Percentiles rank a stretch among this genome's conserved stretches.
Evolutionary conservation across 2,329 filamentous ascomycete genomes (phyloP).

Genomic region (Fusarium mangiferae): DNA sequence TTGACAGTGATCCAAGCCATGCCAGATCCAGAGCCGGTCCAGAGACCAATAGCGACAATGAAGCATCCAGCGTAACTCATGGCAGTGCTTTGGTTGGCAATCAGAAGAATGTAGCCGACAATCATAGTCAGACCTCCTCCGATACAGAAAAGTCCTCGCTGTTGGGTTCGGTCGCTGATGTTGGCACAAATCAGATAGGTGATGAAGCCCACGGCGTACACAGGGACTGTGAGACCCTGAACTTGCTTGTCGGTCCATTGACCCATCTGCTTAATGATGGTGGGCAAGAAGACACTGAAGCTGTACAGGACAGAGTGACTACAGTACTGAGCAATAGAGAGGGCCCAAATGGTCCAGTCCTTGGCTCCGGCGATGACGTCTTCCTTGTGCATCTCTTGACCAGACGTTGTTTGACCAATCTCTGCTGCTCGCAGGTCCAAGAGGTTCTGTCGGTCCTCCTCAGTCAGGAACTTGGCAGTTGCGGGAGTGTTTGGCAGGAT

Average conservation of each 20-base stretch:
- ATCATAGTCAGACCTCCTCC: constrained; percentile 61
- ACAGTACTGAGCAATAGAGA: constrained; percentile 69
- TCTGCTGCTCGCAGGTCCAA: constrained; percentile 60
- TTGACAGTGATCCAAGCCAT: constrained; percentile 62
- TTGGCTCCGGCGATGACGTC: constrained; percentile 39
- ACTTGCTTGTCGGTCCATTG: constrained; percentile 65
- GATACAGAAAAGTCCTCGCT: constrained; percentile 65
- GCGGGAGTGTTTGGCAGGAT: constrained; percentile 68
- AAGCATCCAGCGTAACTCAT: constrained; percentile 72
- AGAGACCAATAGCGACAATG: constrained; percentile 67
- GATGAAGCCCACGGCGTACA: constrained; percentile 71
- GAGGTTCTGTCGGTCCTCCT: constrained; percentile 58
- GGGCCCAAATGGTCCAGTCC: constrained; percentile 74
- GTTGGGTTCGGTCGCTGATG: constrained; percentile 67
- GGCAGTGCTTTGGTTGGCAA: constrained; percentile 62
- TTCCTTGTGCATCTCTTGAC: constrained; percentile 43
- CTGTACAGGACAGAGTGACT: constrained; percentile 74
- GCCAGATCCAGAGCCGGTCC: constrained; percentile 52
- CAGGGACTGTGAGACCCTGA: constrained; percentile 75
- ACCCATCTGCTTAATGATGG: constrained; percentile 73
- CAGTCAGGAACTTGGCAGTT: constrained; percentile 54
- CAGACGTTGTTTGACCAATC: constrained; percentile 44
- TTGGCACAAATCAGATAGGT: constrained; percentile 68
- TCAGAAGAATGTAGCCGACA: constrained; percentile 68
- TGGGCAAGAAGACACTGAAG: constrained; percentile 74